A percentile compares a stretch with the other conserved stretches of the same genome.
phyloP scores from a whole-genome alignment of 768 basidiomycete genomes.

The Leccinum incarnatum region DNA sequence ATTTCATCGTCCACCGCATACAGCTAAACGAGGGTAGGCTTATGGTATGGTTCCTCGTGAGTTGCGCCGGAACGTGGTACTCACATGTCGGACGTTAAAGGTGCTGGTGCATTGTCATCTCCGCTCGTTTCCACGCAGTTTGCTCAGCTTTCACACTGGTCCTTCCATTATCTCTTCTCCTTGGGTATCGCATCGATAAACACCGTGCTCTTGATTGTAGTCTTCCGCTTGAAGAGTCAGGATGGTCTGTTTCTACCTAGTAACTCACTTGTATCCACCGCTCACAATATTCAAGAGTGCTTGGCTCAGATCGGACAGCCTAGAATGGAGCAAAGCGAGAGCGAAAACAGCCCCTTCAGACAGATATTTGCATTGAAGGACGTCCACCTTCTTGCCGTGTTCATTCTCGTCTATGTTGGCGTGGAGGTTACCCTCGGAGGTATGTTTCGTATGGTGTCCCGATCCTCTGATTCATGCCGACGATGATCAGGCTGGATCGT shows the following conservation, averaged over 20 bases:
- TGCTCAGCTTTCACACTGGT: conserved; percentile 62
- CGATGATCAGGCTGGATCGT: conserved; percentile 61
- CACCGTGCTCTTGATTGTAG: conserved; percentile 44
- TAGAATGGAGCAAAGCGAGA: conserved; percentile 22
- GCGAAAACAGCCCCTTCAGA: conserved; percentile 38
- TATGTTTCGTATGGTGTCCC: conserved; percentile 11
- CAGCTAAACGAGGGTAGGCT: conserved; percentile 16
- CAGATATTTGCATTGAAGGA: conserved; percentile 52
- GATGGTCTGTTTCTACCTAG: conserved; percentile 48
- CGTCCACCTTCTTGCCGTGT: conserved; percentile 63
- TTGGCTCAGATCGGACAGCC: conserved; percentile 52
- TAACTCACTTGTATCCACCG: neutral
- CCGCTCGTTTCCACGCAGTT: conserved; percentile 86
- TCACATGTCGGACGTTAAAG: conserved; percentile 33
- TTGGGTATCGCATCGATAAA: conserved; percentile 65
- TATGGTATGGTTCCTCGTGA: conserved; percentile 30
- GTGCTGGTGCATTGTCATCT: conserved; percentile 61
- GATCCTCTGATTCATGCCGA: neutral
- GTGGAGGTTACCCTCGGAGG: conserved; percentile 55
- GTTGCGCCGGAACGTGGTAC: neutral
- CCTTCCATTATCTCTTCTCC: conserved; percentile 73
- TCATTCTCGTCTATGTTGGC: conserved; percentile 66
- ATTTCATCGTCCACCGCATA: conserved; percentile 16
- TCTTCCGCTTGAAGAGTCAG: conserved; percentile 70
- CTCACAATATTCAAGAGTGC: conserved; percentile 41